phyloP scores from a whole-genome alignment of 2,329 filamentous ascomycete genomes.

The Penicillium sp. region DNA sequence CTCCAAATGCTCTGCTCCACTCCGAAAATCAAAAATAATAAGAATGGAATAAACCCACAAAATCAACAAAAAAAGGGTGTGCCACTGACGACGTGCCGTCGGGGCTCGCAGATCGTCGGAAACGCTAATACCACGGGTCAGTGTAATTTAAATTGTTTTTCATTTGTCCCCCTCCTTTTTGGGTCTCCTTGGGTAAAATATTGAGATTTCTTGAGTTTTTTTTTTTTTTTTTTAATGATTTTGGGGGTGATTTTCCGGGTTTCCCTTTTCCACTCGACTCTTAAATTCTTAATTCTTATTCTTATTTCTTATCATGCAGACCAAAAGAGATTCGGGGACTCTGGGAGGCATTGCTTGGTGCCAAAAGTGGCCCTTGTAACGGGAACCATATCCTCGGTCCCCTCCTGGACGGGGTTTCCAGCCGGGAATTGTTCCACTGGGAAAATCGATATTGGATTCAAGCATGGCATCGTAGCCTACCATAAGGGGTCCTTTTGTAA shows the following conservation, averaged over 20 bases:
- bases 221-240: background rate
- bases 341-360: slow-evolving; percentile 20
- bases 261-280: background rate
- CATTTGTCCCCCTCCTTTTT: background rate
- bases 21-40: background rate
- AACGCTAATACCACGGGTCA: slow-evolving; percentile 22
- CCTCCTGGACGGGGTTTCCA: slow-evolving; percentile 26
- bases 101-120: slow-evolving; percentile 45
- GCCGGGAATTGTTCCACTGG: background rate
- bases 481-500: background rate
- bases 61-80: slow-evolving; percentile 24
- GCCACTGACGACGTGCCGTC: slow-evolving; percentile 48
- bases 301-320: slow-evolving; percentile 15
- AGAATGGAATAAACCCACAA: background rate
- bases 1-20: background rate
- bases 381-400: slow-evolving; percentile 42
- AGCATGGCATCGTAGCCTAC: background rate
- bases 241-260: background rate
- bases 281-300: slow-evolving; percentile 2
- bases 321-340: background rate
- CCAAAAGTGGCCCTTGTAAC: slow-evolving; percentile 24
- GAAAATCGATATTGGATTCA: background rate
- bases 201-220: background rate
- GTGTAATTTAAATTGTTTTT: slow-evolving; percentile 2
- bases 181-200: background rate